These are phyloP conservation scores for Phytophthora podocarpi DNA, from an alignment of 352 stramenopile species.

Conservation along the genomic window DNA sequence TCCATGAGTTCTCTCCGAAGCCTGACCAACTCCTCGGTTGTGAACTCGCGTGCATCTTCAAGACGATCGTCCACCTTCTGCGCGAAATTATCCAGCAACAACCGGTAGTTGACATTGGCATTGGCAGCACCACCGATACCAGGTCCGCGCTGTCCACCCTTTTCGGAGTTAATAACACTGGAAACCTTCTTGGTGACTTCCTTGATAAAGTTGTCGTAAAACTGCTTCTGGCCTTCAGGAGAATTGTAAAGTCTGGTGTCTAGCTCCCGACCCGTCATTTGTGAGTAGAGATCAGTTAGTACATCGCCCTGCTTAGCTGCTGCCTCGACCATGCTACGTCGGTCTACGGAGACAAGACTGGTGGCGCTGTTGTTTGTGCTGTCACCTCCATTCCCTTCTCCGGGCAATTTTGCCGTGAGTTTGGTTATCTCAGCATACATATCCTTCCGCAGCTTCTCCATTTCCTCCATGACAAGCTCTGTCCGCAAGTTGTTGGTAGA, in stretches of 20 bases:
- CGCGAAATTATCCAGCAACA: constrained; percentile 76
- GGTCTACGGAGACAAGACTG: constrained; percentile 26
- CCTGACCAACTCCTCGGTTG: constrained; percentile 62
- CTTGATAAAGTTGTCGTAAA: constrained; percentile 76
- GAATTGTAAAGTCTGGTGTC: constrained; percentile 51
- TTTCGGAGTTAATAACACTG: constrained; percentile 55
- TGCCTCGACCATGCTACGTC: constrained; percentile 23
- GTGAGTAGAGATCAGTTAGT: constrained; percentile 57
- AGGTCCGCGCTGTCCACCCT: constrained; percentile 25
- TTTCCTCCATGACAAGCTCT: constrained; percentile 44
- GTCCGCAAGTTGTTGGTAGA: constrained; percentile 33
- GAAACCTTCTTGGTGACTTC: constrained; percentile 85
- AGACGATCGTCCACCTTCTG: constrained; percentile 74
- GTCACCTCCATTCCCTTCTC: constrained; percentile 18
- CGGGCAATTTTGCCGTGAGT: constrained; percentile 36
- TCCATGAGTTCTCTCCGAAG: constrained; percentile 73
- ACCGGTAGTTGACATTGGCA: constrained; percentile 67
- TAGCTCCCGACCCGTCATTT: constrained; percentile 61
- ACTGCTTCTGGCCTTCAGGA: constrained; percentile 55
- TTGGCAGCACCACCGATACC: constrained; percentile 40
- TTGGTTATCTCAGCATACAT: constrained; percentile 61
- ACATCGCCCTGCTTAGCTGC: constrained; percentile 48
- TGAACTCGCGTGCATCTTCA: constrained; percentile 66
- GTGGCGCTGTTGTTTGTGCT: constrained; percentile 12
- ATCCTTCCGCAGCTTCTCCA: constrained; percentile 56